Evolutionary conservation across 169 alveolate genomes (phyloP), one percentile per base, ranked within the genome.

Genomic region (Eimeria maxima): DNA sequence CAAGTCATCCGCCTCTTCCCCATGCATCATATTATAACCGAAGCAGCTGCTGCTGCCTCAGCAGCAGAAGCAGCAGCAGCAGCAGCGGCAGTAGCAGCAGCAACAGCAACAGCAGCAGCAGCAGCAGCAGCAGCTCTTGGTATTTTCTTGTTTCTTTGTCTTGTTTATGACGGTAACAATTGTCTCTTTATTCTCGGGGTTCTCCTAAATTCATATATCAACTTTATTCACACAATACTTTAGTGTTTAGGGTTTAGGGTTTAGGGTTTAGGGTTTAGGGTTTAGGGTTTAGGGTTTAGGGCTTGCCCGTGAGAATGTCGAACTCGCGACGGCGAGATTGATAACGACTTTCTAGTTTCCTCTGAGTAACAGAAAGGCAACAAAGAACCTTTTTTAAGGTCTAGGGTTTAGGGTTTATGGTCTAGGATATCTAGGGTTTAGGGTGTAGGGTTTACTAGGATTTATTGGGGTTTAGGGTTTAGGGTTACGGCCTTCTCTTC

Each of bases 221-320:
- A n/a, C n/a, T n/a, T n/a, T n/a, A n/a, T n/a, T n/a, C n/a, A n/a
- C n/a, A n/a, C n/a, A n/a, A n/a, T n/a, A n/a, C n/a, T n/a, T n/a
- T n/a, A n/a, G n/a, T n/a, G n/a, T n/a, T n/a, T n/a, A n/a, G n/a
- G n/a, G n/a, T n/a, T n/a, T n/a, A n/a, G n/a, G n/a, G n/a, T n/a
- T n/a, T n/a, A n/a, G n/a, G n/a, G 76, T 65, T 65, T 6, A 65
- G 76, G 76, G n/a, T 11, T 50, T 65, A 65, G 76, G 76, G 76
- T 65, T 65, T 65, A 65, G 76, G 76, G 76, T 65, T 65, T 65
- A 65, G 76, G 76, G 89, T 47, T 78, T 47, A 78, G 67, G 89
- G 89, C 47, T 78, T 78, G 29, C 89, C 89, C 24, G 89, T 78
- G 44, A 78, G 65, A 27, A 78, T 78, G 89, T 78, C 89, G 89